These are phyloP conservation scores for Rubus idaeus DNA, from an alignment of 306 rosid genomes.

Conservation along the genomic window DNA sequence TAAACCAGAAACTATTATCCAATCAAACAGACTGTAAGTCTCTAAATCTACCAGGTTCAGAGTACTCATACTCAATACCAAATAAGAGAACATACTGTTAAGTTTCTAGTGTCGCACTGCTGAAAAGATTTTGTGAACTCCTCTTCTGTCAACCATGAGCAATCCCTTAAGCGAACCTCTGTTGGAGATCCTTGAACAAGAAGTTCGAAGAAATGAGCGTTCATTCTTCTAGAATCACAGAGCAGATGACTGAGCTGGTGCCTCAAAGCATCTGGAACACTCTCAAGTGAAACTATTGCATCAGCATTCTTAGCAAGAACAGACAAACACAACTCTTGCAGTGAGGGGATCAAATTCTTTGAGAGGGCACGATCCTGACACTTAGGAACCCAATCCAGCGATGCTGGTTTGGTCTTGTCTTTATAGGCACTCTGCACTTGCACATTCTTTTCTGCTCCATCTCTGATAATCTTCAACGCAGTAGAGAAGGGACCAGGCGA, in stretches of 20 bases:
- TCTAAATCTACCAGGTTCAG: neutral
- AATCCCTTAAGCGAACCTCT: slow-evolving; percentile 63
- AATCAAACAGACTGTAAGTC: neutral
- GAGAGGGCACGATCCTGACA: neutral
- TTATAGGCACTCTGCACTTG: slow-evolving; percentile 5
- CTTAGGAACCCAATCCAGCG: slow-evolving; percentile 46
- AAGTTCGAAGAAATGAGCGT: slow-evolving; percentile 41
- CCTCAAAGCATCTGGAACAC: slow-evolving; percentile 56
- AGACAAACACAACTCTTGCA: slow-evolving; percentile 50
- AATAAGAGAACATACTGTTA: slow-evolving; percentile 44
- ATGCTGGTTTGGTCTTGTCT: slow-evolving; percentile 14
- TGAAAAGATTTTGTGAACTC: slow-evolving; percentile 48
- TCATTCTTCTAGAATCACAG: slow-evolving; percentile 71
- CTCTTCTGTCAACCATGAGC: slow-evolving; percentile 85
- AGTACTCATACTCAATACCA: slow-evolving; percentile 3
- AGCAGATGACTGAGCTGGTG: slow-evolving; percentile 56
- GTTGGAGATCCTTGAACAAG: slow-evolving; percentile 65
- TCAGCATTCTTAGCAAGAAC: slow-evolving; percentile 58
- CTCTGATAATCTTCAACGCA: slow-evolving; percentile 51
- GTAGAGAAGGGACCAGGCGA: slow-evolving; percentile 64
- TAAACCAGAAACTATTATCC: neutral
- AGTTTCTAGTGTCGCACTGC: slow-evolving; percentile 41
- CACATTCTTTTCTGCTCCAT: slow-evolving; percentile 21
- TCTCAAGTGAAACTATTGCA: slow-evolving; percentile 64
- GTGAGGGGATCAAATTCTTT: slow-evolving; percentile 45